Percentiles rank a stretch among this genome's conserved stretches.
Conservation (phyloP, 2,329 filamentous ascomycete species). For the Dothiorella sarmentorum region DNA sequence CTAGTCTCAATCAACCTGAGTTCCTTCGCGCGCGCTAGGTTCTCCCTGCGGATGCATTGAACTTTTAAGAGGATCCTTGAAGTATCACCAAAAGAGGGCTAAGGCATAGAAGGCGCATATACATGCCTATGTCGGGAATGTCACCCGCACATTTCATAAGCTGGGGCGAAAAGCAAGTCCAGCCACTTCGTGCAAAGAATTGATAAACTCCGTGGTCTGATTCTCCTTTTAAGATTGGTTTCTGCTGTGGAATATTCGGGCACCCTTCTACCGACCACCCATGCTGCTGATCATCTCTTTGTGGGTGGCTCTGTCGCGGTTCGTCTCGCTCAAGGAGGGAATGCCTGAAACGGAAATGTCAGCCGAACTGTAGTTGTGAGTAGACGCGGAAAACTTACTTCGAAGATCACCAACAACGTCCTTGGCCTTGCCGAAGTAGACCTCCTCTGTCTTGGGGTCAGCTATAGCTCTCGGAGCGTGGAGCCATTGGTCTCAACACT, state of each 20-base stretch:
- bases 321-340: constrained; percentile 76
- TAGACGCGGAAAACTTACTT: constrained; percentile 51
- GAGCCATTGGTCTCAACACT: neutral
- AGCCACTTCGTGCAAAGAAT: neutral
- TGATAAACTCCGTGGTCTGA: neutral
- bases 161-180: neutral
- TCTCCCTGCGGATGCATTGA: too few species aligned
- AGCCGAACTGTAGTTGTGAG: neutral
- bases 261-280: constrained; percentile 22
- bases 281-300: constrained; percentile 74
- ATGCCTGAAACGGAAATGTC: constrained; percentile 49
- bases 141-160: neutral
- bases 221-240: neutral
- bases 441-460: constrained; percentile 62
- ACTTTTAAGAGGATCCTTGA: neutral
- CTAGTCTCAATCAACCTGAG: neutral
- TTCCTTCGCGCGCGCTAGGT: neutral
- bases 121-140: neutral
- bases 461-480: neutral
- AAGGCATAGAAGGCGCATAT: neutral
- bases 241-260: neutral
- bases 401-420: constrained; percentile 94
- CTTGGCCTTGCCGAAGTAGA: constrained; percentile 99
- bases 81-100: neutral
- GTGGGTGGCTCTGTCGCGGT: constrained; percentile 79